Base-by-base conservation (phyloP, 257 asterid species). In the Ilex asprella region DNA sequence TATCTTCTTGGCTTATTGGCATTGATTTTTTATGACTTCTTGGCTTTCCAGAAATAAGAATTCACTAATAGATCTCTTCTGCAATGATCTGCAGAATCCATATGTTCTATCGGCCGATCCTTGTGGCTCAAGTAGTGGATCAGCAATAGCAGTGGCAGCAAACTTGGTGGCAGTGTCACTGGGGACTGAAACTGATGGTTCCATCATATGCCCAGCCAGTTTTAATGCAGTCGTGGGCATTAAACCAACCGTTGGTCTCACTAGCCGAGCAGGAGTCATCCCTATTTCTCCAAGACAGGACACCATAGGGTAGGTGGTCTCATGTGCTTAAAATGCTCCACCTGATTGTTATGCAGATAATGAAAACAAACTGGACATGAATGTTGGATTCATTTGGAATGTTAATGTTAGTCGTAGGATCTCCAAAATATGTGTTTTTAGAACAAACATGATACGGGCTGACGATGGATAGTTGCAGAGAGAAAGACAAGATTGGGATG, bases 121-220 rank as follows among this genome's bases (percentile, higher is more conserved):
- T 0, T 81, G 92, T 50, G 89, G 92, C 44, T 88, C 92, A 3
- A 86, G 95, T 79, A 81, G 85, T 16, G 92, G 95, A 39, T 85
- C 89, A 29, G 92, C 96, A 32, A 82, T 77, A 63, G 81, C 91
- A 2, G 91, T 81, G 30, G 91, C 91, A 2, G 83, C 86, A 47
- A 85, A 85, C 73, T 73, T 88, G 91, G 89, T 46, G 2, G 61
- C 76, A 13, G 81, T 81, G 21, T 78, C 96, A 2, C 68, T 88
- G 0, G 96, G 94, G 43, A 79, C 85, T 1, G 94, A 88, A 64
- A 85, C 91, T 2, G 64, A 66, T 43, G 84, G 94, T 65, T 88
- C 94, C 39, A 81, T 85, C 30, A 65, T 88, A 21, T 85, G 96
- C 62, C 94, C 96, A 7, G 53, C 87, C 1, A 74, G 67, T 67